These are phyloP conservation scores for Remersonia thermophila DNA, from an alignment of 2,329 filamentous ascomycete genomes.

Conservation along the genomic window DNA sequence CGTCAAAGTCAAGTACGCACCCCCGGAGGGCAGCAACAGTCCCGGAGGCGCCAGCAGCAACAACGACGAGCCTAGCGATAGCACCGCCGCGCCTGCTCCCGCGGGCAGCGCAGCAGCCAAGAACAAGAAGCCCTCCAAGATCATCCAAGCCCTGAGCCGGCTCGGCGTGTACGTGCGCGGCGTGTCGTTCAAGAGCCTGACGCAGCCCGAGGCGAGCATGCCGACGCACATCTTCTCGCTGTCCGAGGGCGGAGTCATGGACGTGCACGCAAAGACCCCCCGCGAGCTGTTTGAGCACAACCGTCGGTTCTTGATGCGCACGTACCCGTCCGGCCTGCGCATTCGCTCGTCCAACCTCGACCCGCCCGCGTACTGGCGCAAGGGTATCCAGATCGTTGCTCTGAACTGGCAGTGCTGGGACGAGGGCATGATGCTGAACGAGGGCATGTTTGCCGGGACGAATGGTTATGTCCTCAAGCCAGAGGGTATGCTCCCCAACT, in stretches of 20 bases:
- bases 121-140: conserved; percentile 42
- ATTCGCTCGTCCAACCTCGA: conserved; percentile 80
- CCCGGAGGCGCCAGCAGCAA: conserved; percentile 22
- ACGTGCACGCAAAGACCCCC: conserved; percentile 39
- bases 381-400: conserved; percentile 81
- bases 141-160: conserved; percentile 60
- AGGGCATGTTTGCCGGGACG: conserved; percentile 78
- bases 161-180: conserved; percentile 76
- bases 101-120: conserved; percentile 16
- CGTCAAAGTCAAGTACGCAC: conserved; percentile 65
- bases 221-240: conserved; percentile 58
- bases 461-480: conserved; percentile 84
- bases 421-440: conserved; percentile 90
- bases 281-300: conserved; percentile 66
- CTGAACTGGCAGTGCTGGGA: conserved; percentile 91
- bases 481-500: conserved; percentile 32
- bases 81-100: conserved; percentile 17
- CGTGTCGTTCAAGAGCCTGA: conserved; percentile 68
- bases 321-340: conserved; percentile 73
- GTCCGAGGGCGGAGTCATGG: conserved; percentile 51
- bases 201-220: conserved; percentile 56
- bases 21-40: conserved; percentile 22
- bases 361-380: conserved; percentile 73
- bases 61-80: conserved; percentile 20
- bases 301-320: conserved; percentile 67